Evolutionary conservation across 2,329 filamentous ascomycete genomes (phyloP), one percentile per base, ranked within the genome.

Genomic region (Xylaria sp.): DNA sequence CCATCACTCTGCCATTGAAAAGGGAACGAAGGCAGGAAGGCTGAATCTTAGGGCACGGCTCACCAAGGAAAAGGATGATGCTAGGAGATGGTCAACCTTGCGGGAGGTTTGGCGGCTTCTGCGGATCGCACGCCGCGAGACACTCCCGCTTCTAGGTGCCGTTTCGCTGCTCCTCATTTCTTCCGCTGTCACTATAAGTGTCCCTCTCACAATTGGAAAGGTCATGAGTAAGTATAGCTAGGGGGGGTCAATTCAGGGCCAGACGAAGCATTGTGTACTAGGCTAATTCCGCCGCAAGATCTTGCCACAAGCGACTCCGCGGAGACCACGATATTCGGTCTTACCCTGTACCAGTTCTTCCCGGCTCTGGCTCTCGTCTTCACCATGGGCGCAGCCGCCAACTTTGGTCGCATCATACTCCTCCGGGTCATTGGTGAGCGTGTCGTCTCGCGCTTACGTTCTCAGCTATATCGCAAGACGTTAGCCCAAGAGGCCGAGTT

Each of bases 401-500:
- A 98, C 81, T 99, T 97, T 80, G 92, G 94, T 36, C 90, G 96
- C 72, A 97, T 99, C 75, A 91, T 98, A 65, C 90, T 98, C 62
- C 87, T 99, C 24, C 90, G 96, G 30, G 96, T 98, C 69, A 93
- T 99, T 7, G 97, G 96, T 71, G 96, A 99, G 81, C 88, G 96
- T 50, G 96, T 99, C 67, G 96, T 99, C 62, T 91, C 95, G 11
- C 89, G 95, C 73, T 85, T 99, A 64, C 89, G 96, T 69, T 95
- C 94, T 17, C 92, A 93, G 77, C 88, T 99, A 3, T 99, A 97
- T 82, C 89, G 93, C 72, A 89, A 92, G 71, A 99, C 96, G 0
- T 97, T 97, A 75, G 87, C 96, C n/a, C 96, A 99, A 79, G 96
- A 99, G 79, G 96, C 96, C 67, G 96, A 98, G 77, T 99, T 99